Evolutionary conservation across 1,284 basidiomycete species (phyloP).

Genomic region (Cryptococcus sp.): DNA sequence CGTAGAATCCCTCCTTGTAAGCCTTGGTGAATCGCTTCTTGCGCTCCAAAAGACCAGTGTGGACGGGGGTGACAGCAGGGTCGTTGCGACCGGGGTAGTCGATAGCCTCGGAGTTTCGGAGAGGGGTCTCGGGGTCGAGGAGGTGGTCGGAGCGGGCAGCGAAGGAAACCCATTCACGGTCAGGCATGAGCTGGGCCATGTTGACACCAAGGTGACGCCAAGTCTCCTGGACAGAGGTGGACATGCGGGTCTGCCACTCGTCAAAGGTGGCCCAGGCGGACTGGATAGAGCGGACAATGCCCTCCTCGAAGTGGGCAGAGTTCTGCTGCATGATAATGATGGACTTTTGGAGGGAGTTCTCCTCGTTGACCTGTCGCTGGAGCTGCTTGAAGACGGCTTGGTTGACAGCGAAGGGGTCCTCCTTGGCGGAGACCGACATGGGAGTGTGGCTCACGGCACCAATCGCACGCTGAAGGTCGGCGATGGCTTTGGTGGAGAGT

Average conservation of each 20-base stretch:
- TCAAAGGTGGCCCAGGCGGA: conserved; percentile 97
- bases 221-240: conserved; percentile 73
- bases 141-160: conserved; percentile 92
- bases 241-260: conserved; percentile 93
- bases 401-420: conserved; percentile 83
- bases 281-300: conserved; percentile 92
- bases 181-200: conserved; percentile 83
- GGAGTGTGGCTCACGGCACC: conserved; percentile 94
- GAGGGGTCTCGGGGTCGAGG: conserved; percentile 92
- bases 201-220: conserved; percentile 74
- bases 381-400: conserved; percentile 82
- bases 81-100: conserved; percentile 93
- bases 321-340: conserved; percentile 99
- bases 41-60: conserved; percentile 88
- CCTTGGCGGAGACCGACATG: conserved; percentile 77
- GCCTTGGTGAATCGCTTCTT: conserved; percentile 95
- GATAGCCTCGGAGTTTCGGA: conserved; percentile 77
- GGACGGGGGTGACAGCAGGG: conserved; percentile 82
- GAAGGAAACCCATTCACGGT: conserved; percentile 96
- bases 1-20: conserved; percentile 87
- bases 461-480: conserved; percentile 84
- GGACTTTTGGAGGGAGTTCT: conserved; percentile 97
- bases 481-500: conserved; percentile 80
- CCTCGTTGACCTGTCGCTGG: conserved; percentile 91
- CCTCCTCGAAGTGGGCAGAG: conserved; percentile 95